Evolutionary conservation across 2,329 filamentous ascomycete genomes (phyloP).

Genomic region (Fusarium sp.): DNA sequence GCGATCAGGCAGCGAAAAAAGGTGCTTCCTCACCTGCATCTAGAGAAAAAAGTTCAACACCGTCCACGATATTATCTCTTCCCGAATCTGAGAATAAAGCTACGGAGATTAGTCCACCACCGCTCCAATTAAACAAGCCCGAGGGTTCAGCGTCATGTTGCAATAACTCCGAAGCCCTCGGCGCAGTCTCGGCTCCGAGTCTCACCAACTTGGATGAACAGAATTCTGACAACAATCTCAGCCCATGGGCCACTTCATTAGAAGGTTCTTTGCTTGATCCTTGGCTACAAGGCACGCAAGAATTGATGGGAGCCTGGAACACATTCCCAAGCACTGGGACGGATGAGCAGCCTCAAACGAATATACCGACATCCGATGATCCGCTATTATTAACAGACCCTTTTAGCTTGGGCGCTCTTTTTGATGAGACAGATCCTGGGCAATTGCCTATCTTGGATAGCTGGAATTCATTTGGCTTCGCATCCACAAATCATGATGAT

Average conservation of each 20-base stretch:
- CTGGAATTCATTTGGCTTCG: background rate
- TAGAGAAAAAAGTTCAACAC: background rate
- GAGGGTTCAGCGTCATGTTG: background rate
- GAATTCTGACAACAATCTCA: background rate
- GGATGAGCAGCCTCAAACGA: background rate
- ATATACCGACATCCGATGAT: background rate
- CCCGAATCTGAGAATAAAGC: accelerated
- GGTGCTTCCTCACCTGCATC: background rate
- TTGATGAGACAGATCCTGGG: background rate
- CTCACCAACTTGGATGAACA: background rate
- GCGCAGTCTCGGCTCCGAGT: background rate
- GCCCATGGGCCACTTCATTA: background rate
- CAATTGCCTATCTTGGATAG: background rate
- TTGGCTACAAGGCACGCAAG: background rate
- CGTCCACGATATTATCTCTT: background rate
- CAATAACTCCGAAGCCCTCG: background rate
- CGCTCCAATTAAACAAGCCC: background rate
- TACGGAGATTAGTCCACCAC: background rate
- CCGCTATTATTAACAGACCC: background rate
- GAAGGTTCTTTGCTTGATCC: background rate
- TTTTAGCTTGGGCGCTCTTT: background rate
- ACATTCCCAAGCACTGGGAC: background rate
- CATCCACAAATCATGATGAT: background rate
- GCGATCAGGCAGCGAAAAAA: background rate
- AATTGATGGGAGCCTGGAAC: background rate